Conservation (phyloP, 257 asterid genomes). For the Anisodus tanguticus region DNA sequence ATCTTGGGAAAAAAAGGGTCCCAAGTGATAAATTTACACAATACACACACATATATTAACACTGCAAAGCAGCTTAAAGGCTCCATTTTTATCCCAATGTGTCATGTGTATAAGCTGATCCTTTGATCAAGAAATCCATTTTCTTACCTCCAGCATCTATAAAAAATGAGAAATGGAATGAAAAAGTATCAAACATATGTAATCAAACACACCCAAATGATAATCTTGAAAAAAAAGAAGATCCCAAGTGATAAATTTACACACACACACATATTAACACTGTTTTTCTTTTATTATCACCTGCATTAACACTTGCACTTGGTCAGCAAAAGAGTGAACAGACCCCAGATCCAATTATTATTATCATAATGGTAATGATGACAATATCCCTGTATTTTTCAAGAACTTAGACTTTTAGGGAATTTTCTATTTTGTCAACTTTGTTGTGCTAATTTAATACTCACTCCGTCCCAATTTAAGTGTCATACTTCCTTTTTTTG, state of each 20-base stretch:
- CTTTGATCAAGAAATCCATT: background rate
- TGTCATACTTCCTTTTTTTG: too few relatives aligned
- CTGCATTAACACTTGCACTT: conserved; percentile 45
- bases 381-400: background rate
- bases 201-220: background rate
- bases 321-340: conserved; percentile 27
- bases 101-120: background rate
- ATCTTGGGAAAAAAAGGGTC: background rate
- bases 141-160: background rate
- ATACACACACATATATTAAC: background rate
- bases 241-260: conserved; percentile 26
- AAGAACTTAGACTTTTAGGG: conserved; percentile 23
- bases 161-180: background rate
- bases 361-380: background rate
- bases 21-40: background rate
- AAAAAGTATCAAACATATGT: background rate
- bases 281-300: conserved; percentile 50
- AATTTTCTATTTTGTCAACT: background rate
- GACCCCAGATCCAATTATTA: conserved; percentile 52
- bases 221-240: conserved; percentile 12
- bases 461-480: too few relatives aligned
- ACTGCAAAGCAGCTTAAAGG: background rate
- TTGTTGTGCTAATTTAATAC: conserved; percentile 21
- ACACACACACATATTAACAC: conserved; percentile 27
- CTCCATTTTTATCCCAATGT: background rate